Conservation (phyloP, 306 rosid genomes). For the Ormosia emarginata region DNA sequence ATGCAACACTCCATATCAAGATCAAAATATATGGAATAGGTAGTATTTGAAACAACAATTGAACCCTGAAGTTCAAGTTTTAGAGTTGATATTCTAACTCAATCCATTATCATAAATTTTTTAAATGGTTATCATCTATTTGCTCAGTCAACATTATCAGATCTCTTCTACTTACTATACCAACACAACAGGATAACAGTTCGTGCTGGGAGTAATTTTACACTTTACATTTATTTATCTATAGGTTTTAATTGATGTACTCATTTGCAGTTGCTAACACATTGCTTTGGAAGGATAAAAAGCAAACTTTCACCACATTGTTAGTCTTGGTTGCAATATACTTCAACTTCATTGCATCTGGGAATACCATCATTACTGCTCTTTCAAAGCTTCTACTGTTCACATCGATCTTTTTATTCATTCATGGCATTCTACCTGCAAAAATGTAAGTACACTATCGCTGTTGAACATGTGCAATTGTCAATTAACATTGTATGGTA, state of each 20-base stretch:
- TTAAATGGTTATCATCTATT: background rate
- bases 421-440: slow-evolving; percentile 70
- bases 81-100: background rate
- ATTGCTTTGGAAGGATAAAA: slow-evolving; percentile 93
- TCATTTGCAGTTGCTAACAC: slow-evolving; percentile 82
- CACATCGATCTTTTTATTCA: slow-evolving; percentile 42
- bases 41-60: background rate
- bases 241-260: slow-evolving; percentile 15
- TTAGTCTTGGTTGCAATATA: slow-evolving; percentile 67
- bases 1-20: background rate
- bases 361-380: slow-evolving; percentile 60
- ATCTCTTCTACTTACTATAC: slow-evolving; percentile 1
- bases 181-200: background rate
- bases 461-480: background rate
- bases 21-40: background rate
- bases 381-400: slow-evolving; percentile 68
- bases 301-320: slow-evolving; percentile 55
- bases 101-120: background rate
- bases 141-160: background rate
- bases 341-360: slow-evolving; percentile 75
- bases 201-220: slow-evolving; percentile 2
- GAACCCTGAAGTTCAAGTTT: background rate
- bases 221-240: slow-evolving; percentile 8
- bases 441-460: slow-evolving; percentile 54
- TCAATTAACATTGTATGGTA: slow-evolving; percentile 2